Conservation (phyloP, 441 rosid genomes). For the Erodium trifolium region DNA sequence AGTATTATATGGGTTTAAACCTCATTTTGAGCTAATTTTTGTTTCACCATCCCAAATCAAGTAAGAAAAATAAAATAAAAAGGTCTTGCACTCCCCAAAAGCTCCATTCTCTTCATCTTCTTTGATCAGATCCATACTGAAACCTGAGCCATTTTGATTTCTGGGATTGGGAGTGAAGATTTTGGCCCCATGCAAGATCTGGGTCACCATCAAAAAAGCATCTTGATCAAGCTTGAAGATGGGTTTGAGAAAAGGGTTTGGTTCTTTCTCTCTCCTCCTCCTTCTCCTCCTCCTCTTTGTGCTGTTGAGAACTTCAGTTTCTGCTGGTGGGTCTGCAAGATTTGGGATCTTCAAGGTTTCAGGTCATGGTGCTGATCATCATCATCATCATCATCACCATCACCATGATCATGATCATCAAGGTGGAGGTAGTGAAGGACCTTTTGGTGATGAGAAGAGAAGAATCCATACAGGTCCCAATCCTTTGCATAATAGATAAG, state of each 20-base stretch:
- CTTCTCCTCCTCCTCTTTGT: slow-evolving; percentile 14
- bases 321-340: slow-evolving; percentile 25
- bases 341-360: slow-evolving; percentile 30
- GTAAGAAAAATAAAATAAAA: neutral
- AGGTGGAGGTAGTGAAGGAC: neutral
- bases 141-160: slow-evolving; percentile 5
- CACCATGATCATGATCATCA: slow-evolving; percentile 24
- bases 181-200: neutral
- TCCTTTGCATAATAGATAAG: slow-evolving; percentile 68
- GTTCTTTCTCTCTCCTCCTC: slow-evolving; percentile 27
- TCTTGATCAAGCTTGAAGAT: slow-evolving; percentile 21
- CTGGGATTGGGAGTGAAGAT: no score
- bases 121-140: neutral
- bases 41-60: slow-evolving; percentile 5
- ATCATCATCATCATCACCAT: neutral
- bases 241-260: slow-evolving; percentile 33
- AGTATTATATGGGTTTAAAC: no score
- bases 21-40: no score
- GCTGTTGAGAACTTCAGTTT: slow-evolving; percentile 23
- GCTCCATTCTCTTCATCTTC: neutral
- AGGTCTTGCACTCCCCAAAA: no score
- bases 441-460: slow-evolving; percentile 57
- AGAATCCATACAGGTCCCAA: slow-evolving; percentile 74
- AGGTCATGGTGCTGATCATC: slow-evolving; percentile 8
- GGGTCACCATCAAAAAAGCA: neutral